Percentiles rank a stretch among this genome's conserved stretches.
Conservation (phyloP, 2,329 filamentous ascomycete species). For the Lasiodiplodia citricola region DNA sequence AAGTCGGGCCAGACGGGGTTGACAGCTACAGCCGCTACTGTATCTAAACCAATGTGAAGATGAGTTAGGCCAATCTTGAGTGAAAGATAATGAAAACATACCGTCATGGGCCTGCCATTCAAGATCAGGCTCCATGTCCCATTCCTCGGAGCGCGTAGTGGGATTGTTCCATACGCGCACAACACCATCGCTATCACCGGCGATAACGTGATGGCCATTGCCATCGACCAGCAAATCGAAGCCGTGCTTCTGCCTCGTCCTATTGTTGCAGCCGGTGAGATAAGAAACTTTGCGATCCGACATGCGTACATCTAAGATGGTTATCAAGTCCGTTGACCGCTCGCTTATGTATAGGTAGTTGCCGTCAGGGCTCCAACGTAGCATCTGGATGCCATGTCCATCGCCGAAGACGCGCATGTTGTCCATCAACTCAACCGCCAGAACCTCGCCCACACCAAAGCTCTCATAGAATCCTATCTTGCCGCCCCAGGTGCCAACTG, state of each 20-base stretch:
- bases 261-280: constrained; percentile 49
- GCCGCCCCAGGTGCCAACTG: constrained; percentile 63
- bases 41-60: neutral
- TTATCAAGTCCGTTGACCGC: constrained; percentile 59
- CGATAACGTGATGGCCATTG: constrained; percentile 60
- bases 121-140: neutral
- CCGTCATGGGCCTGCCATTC: constrained; percentile 22
- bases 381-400: constrained; percentile 56
- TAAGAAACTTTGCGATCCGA: constrained; percentile 57
- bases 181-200: constrained; percentile 62
- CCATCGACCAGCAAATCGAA: constrained; percentile 54
- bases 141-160: constrained; percentile 14
- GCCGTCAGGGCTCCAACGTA: constrained; percentile 64
- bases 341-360: constrained; percentile 65
- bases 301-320: constrained; percentile 66
- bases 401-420: constrained; percentile 33
- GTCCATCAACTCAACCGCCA: constrained; percentile 41
- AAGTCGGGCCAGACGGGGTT: neutral
- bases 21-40: neutral
- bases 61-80: neutral
- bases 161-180: constrained; percentile 51
- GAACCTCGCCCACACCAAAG: constrained; percentile 54
- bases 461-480: constrained; percentile 61
- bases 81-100: neutral
- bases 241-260: constrained; percentile 62